phyloP scores from a whole-genome alignment of 257 asterid species.

The Leptodermis oblonga region DNA sequence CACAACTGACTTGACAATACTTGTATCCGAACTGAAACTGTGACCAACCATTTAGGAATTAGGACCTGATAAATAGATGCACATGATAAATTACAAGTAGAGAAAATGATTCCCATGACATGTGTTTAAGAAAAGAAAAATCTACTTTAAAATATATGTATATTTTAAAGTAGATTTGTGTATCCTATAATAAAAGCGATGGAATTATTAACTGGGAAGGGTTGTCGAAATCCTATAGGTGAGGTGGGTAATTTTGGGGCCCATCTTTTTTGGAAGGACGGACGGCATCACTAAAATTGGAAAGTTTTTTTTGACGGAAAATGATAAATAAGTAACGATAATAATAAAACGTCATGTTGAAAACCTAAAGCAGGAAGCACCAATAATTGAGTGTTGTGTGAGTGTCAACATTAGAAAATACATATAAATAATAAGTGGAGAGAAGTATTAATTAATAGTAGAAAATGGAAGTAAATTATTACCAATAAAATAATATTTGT shows the following conservation, averaged over 20 bases:
- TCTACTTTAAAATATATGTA: too few species aligned
- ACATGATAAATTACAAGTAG: too few species aligned
- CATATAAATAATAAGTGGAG: not conserved
- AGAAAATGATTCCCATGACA: too few species aligned
- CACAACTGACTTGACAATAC: too few species aligned
- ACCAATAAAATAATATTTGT: too few species aligned
- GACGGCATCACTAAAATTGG: slow-evolving; percentile 5
- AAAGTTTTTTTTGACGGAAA: not conserved
- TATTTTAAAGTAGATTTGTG: too few species aligned
- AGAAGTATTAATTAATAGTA: not conserved
- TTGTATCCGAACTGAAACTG: too few species aligned
- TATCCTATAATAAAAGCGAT: too few species aligned
- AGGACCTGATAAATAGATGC: too few species aligned
- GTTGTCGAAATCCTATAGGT: not conserved
- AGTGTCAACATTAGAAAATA: not conserved
- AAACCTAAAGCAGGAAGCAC: not conserved
- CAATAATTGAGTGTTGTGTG: slow-evolving; percentile 20
- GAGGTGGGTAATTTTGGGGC: not conserved
- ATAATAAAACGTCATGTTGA: not conserved
- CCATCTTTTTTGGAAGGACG: not conserved
- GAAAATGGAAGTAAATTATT: not conserved
- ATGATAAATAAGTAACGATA: not conserved
- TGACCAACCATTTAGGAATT: too few species aligned
- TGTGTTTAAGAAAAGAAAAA: too few species aligned
- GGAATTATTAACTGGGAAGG: too few species aligned